Base-by-base conservation (phyloP, 106 monocot species). In the Phalaenopsis equestris region DNA sequence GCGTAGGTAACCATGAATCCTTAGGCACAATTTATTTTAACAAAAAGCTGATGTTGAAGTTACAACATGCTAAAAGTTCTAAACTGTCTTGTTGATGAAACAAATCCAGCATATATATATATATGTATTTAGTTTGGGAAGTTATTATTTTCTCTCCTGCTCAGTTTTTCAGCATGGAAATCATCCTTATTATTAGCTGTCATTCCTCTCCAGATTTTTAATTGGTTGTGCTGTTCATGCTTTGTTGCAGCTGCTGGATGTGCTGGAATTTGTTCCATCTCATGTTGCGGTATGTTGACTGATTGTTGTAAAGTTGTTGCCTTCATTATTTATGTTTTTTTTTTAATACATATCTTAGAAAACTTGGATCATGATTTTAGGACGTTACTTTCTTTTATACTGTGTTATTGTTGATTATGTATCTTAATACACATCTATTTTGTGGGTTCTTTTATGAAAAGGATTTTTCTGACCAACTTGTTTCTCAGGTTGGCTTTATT, bases 251-350 rank as follows among this genome's bases (percentile, higher is more conserved):
- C 79, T 95, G 42, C 80, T 99, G 37, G 95, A 99, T 77, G 84
- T 99, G 82, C 81, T 99, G 91, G 99, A 99, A 76, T 86, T 94
- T 67, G 49, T 88, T 77, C 95, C 99, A 24, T 93, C 98, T 56
- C 93, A 95, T 89, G 90, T 93, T 76, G 98, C 90, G 80, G 99
- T 99, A 95, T 82, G 94, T 83, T 80, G 23, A 42, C 4, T 67
- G 11, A 43, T 42, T 65, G 8, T 48, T 41, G 21, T 41, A 38
- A 14, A 78, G 41, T 55, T 78, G 18, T 82, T 67, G 30, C 68
- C 5, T 46, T 75, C 43, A 42, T 61, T 81, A 14, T 39, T 81
- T 65, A 8, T 30, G 10, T 52, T 76, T 74, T 42, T 74, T 74
- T 39, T n/a, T 45, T n/a, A 45, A 6, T 74, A 1, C 43, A 74